Base-by-base conservation (phyloP, 495 filamentous ascomycete species). In the Lentithecium fluviatile region DNA sequence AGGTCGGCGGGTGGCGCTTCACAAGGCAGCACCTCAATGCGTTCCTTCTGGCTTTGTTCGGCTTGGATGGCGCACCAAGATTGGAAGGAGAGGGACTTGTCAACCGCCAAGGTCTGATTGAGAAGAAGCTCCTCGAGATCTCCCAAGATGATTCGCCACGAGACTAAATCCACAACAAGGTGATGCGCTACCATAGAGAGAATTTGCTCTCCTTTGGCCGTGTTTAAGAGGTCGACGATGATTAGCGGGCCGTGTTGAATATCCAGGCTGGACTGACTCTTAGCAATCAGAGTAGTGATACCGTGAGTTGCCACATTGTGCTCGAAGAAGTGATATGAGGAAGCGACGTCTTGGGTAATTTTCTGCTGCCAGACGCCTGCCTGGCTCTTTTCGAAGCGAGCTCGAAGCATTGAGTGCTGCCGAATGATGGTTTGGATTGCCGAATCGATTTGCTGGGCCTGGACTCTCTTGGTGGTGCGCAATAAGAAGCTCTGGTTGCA, bases 91-190 rank as follows among this genome's bases (percentile, higher is more conserved):
- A 62, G 32, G 3, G 12, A 36, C n/a, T 19, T 20, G 29, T 10
- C 50, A 2, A 17, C 24, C 11, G 24, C 17, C 13, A 32, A 15
- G 7, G 50, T 19, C 13, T 37, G 26, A 17, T 2, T 37, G 26
- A 17, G 26, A 36, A 53, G 23, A 4, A 53, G 36, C 50, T 62
- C 58, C 24, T 56, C 58, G 8, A 62, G 21, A 38, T 62, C 58
- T 56, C 38, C 58, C 26, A 62, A 38, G 24, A 62, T 62, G 23
- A 62, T 56, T 10, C 58, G 55, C 58, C 58, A 62, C 21, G 58
- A 62, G 13, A 62, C 58, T 29, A 62, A 32, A 37, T 62, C 58
- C 12, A 62, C 48, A n/a, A 56, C 43, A 62, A 62, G 58, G 45
- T 62, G 58, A 34, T 62, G 58, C 8, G 51, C 58, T n/a, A 50